phyloP scores from a whole-genome alignment of 2,329 filamentous ascomycete species.

The Samsoniella hepiali region DNA sequence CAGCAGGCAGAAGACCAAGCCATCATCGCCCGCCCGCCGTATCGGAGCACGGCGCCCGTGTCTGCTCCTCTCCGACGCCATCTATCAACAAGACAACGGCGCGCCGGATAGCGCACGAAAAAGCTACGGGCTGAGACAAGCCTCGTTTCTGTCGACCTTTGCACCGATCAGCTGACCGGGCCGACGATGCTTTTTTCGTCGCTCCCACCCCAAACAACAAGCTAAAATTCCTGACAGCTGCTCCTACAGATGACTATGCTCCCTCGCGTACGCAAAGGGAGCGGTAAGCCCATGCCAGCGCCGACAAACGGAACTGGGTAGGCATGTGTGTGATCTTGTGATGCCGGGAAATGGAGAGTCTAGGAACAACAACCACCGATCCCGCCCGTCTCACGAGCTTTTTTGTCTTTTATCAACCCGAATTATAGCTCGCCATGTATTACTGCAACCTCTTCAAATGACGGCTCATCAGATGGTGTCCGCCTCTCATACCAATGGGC shows the following conservation, averaged over 20 bases:
- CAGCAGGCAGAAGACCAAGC: too few relatives aligned
- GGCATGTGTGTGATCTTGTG: slow-evolving; percentile 6
- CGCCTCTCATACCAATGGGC: neutral
- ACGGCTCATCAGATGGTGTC: neutral
- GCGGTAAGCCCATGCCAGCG: slow-evolving; percentile 1
- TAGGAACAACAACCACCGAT: neutral
- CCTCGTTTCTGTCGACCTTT: neutral
- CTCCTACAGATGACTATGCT: too few relatives aligned
- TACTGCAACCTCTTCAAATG: neutral
- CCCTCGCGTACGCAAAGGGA: too few relatives aligned
- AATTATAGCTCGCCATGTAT: slow-evolving; percentile 3
- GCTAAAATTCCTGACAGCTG: neutral
- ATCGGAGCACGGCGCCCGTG: slow-evolving; percentile 1
- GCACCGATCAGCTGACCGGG: slow-evolving; percentile 18
- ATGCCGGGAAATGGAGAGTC: slow-evolving; percentile 11
- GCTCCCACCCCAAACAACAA: neutral
- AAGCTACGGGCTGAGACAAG: neutral
- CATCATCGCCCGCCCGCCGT: neutral
- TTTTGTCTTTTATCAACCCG: too few relatives aligned
- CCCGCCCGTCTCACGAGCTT: neutral
- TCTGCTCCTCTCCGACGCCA: neutral
- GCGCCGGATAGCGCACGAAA: neutral
- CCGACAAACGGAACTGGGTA: neutral
- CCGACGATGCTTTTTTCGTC: neutral
- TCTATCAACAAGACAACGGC: neutral